These are phyloP conservation scores for Pelargonium fulgidum DNA, from an alignment of 441 rosid species.

Conservation along the genomic window DNA sequence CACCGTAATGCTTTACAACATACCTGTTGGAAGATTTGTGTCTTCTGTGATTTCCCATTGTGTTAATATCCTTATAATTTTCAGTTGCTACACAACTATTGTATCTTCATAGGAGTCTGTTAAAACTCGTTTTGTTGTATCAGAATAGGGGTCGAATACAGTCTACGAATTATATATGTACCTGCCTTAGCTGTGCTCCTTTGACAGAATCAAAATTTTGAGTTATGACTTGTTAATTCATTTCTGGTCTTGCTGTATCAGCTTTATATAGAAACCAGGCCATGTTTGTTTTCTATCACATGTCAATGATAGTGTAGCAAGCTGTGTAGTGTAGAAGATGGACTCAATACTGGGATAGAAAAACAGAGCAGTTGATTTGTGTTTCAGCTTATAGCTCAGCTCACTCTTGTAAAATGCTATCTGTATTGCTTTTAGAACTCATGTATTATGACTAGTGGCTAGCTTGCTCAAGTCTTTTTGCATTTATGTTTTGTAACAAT, in stretches of 20 bases:
- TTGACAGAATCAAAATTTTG: neutral
- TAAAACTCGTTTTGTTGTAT: neutral
- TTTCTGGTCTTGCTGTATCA: neutral
- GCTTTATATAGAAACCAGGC: too few relatives aligned
- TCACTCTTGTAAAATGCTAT: too few relatives aligned
- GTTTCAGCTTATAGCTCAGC: too few relatives aligned
- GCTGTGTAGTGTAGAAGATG: too few relatives aligned
- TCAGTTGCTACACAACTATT: conserved; percentile 1
- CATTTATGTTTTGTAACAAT: too few relatives aligned
- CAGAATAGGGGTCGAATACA: neutral
- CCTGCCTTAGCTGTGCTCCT: neutral
- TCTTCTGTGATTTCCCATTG: neutral
- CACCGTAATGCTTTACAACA: conserved; percentile 1
- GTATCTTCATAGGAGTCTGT: conserved; percentile 5
- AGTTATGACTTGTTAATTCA: neutral
- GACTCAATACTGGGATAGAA: too few relatives aligned
- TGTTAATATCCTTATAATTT: neutral
- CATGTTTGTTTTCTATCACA: too few relatives aligned
- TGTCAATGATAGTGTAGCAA: too few relatives aligned
- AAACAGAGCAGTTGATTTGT: too few relatives aligned
- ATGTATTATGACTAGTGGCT: too few relatives aligned
- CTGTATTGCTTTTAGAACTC: too few relatives aligned
- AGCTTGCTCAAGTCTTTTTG: too few relatives aligned
- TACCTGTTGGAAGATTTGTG: conserved; percentile 10
- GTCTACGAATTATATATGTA: neutral